Evolutionary conservation across 352 stramenopile genomes (phyloP).

Genomic region (Pythium oligandrum): DNA sequence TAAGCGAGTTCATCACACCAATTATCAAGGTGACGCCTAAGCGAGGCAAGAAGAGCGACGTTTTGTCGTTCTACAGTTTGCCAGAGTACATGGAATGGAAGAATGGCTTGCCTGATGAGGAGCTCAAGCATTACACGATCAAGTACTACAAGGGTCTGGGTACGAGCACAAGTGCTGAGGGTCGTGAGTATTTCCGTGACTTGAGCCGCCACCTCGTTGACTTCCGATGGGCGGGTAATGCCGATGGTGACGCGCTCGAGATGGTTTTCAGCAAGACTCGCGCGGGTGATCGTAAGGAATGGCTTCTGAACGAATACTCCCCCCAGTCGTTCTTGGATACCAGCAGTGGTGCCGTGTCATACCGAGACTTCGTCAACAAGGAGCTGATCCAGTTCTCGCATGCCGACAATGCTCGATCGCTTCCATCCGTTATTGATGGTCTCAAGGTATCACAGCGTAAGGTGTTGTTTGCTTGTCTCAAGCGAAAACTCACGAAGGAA

Average conservation of each 20-base stretch:
- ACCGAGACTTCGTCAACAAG: slow-evolving; percentile 97
- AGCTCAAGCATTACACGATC: slow-evolving; percentile 91
- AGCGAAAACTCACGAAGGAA: slow-evolving; percentile 97
- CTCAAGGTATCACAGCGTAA: slow-evolving; percentile 98
- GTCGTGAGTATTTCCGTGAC: slow-evolving; percentile 98
- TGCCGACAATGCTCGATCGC: slow-evolving; percentile 94
- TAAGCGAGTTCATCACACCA: slow-evolving; percentile 99
- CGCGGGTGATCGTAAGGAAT: slow-evolving; percentile 95
- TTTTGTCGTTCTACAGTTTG: slow-evolving; percentile 95
- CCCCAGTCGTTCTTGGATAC: slow-evolving; percentile 94
- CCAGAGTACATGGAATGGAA: slow-evolving; percentile 97
- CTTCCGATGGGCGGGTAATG: slow-evolving; percentile 67
- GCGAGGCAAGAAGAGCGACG: slow-evolving; percentile 65
- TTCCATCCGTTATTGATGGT: slow-evolving; percentile 96
- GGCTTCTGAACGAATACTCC: slow-evolving; percentile 89
- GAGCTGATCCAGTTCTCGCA: slow-evolving; percentile 99
- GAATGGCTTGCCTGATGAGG: slow-evolving; percentile 33
- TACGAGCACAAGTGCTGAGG: slow-evolving; percentile 95
- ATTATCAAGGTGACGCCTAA: slow-evolving; percentile 96
- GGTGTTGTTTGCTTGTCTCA: slow-evolving; percentile 97
- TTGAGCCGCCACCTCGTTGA: slow-evolving; percentile 93
- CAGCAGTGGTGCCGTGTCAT: slow-evolving; percentile 83
- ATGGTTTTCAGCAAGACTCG: slow-evolving; percentile 99
- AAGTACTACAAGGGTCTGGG: slow-evolving; percentile 99
- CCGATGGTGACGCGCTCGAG: slow-evolving; percentile 94